Evolutionary conservation across 176 grass and related monocot species (phyloP).

Genomic region (Thalia dealbata): DNA sequence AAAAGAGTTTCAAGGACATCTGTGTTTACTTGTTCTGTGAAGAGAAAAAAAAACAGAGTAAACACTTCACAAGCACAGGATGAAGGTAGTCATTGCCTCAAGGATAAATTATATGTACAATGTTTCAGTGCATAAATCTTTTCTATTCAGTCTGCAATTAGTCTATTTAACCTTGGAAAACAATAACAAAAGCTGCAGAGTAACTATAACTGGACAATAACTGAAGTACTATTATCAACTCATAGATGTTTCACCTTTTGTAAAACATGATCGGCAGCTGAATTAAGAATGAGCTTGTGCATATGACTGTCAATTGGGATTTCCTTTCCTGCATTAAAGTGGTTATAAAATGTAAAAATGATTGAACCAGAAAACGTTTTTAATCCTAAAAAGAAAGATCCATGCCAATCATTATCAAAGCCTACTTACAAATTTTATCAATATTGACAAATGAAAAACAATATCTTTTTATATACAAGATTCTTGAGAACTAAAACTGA

Average conservation of each 20-base stretch:
- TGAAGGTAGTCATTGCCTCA: no score
- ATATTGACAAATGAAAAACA: background rate
- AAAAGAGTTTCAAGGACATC: background rate
- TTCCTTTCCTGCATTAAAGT: conserved; percentile 54
- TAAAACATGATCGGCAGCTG: conserved; percentile 80
- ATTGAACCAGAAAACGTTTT: background rate
- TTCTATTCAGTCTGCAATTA: background rate
- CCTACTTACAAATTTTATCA: background rate
- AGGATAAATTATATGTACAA: background rate
- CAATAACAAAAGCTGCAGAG: background rate
- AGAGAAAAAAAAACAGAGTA: background rate
- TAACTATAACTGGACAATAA: background rate
- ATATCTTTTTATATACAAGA: background rate
- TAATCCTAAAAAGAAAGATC: background rate
- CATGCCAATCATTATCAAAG: background rate
- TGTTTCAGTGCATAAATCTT: background rate
- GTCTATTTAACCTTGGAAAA: background rate
- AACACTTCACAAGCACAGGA: background rate
- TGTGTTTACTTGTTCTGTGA: background rate
- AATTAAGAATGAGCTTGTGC: conserved; percentile 61
- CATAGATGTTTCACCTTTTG: conserved; percentile 51
- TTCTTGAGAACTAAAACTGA: background rate
- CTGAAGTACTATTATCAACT: background rate
- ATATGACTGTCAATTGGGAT: conserved; percentile 36
- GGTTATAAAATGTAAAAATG: background rate